Conservation (phyloP, 2,329 filamentous ascomycete genomes). For the Aspergillus neoniger region DNA sequence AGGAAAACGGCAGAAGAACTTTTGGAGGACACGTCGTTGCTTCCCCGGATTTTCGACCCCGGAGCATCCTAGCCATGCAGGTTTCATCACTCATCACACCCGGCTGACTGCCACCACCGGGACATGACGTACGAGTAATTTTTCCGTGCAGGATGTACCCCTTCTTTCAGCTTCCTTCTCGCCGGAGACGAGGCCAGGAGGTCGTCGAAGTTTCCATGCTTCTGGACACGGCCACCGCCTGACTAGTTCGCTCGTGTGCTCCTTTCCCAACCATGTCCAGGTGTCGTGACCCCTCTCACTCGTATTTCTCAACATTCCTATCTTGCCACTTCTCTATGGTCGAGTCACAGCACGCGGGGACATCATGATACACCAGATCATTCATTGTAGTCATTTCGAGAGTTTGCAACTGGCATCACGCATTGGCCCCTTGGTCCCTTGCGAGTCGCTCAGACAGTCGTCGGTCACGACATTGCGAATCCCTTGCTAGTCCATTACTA, state of each 20-base stretch:
- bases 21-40: constrained; percentile 2
- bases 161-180: background rate
- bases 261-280: background rate
- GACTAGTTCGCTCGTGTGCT: background rate
- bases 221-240: background rate
- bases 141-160: background rate
- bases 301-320: background rate
- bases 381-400: background rate
- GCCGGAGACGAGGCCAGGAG: background rate
- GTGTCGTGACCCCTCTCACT: background rate
- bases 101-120: background rate
- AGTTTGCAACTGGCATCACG: too few relatives aligned
- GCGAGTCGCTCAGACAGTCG: too few relatives aligned
- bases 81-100: constrained; percentile 4
- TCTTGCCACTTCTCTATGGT: background rate
- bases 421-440: too few relatives aligned
- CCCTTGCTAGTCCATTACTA: too few relatives aligned
- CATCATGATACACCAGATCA: background rate
- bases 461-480: too few relatives aligned
- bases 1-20: background rate
- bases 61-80: constrained; percentile 9
- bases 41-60: constrained; percentile 20
- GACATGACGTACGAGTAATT: constrained; percentile 1
- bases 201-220: background rate
- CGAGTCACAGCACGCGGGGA: background rate